These are phyloP conservation scores for Aegilops bicornis DNA, from an alignment of 176 grass and related monocot species.

Conservation along the genomic window DNA sequence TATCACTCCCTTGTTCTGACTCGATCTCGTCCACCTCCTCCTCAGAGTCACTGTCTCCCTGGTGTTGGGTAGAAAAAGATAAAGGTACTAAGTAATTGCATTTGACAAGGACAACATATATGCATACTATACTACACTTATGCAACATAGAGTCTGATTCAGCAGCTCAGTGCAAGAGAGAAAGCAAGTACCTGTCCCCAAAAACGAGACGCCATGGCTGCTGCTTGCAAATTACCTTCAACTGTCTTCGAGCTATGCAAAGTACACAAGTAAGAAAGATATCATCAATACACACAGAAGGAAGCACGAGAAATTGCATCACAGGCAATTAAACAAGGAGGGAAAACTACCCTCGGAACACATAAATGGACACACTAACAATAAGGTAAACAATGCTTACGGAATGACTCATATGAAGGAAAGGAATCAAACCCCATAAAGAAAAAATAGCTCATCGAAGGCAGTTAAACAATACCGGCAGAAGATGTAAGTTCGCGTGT, in stretches of 20 bases:
- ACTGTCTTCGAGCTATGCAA: slow-evolving; percentile 8
- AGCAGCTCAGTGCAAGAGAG: not conserved
- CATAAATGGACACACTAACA: not conserved
- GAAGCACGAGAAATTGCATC: not conserved
- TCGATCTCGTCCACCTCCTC: slow-evolving; percentile 66
- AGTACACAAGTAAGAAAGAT: not conserved
- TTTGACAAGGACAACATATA: not conserved
- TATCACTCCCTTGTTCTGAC: slow-evolving; percentile 45
- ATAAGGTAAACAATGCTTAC: not conserved
- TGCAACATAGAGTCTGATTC: not conserved
- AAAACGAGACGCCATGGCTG: slow-evolving; percentile 81
- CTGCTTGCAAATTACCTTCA: slow-evolving; percentile 8
- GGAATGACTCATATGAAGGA: not conserved
- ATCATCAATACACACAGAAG: not conserved
- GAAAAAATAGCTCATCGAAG: not conserved
- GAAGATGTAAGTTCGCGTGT: not conserved
- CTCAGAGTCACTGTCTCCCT: slow-evolving; percentile 84
- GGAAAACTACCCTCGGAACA: not conserved
- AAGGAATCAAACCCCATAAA: not conserved
- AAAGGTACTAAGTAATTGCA: slow-evolving; percentile 2
- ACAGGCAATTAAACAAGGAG: not conserved
- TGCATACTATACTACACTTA: not conserved
- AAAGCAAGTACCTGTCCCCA: slow-evolving; percentile 57
- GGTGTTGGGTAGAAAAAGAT: slow-evolving; percentile 1
- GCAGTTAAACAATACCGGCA: not conserved